Percentiles rank a stretch among this genome's conserved stretches.
phyloP scores from a whole-genome alignment of 1,284 basidiomycete genomes.

The Moesziomyces aphidis region DNA sequence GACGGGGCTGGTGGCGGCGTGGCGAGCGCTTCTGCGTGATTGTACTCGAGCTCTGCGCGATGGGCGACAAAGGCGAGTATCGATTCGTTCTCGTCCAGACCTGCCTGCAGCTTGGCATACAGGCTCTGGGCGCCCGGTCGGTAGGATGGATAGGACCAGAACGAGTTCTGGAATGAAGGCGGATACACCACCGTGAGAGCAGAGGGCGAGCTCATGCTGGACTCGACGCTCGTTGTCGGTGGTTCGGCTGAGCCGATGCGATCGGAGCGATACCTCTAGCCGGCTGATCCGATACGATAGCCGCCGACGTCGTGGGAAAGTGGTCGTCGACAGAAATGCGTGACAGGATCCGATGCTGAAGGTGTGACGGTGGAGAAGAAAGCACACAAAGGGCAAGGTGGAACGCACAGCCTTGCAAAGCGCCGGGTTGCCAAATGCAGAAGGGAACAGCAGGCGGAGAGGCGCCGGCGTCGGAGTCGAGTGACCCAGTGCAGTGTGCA shows the following conservation, averaged over 20 bases:
- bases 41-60: slow-evolving; percentile 58
- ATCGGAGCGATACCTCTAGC: background rate
- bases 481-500: background rate
- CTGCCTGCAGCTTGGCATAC: slow-evolving; percentile 59
- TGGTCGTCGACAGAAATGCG: background rate
- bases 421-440: too few species aligned
- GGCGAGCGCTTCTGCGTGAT: slow-evolving; percentile 49
- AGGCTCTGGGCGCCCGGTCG: slow-evolving; percentile 54
- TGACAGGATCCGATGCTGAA: background rate
- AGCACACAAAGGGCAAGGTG: too few species aligned
- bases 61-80: slow-evolving; percentile 60
- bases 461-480: background rate
- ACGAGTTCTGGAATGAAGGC: slow-evolving; percentile 57
- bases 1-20: slow-evolving; percentile 36
- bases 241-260: background rate
- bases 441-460: background rate
- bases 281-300: background rate
- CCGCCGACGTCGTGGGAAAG: background rate
- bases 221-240: background rate
- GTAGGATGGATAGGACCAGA: slow-evolving; percentile 65
- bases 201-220: slow-evolving; percentile 58
- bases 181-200: slow-evolving; percentile 58
- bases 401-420: background rate
- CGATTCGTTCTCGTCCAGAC: slow-evolving; percentile 62
- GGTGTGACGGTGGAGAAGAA: too few species aligned